A percentile compares a stretch with the other conserved stretches of the same genome.
Conservation (phyloP, 106 monocot species). For the Agapanthus africanus region DNA sequence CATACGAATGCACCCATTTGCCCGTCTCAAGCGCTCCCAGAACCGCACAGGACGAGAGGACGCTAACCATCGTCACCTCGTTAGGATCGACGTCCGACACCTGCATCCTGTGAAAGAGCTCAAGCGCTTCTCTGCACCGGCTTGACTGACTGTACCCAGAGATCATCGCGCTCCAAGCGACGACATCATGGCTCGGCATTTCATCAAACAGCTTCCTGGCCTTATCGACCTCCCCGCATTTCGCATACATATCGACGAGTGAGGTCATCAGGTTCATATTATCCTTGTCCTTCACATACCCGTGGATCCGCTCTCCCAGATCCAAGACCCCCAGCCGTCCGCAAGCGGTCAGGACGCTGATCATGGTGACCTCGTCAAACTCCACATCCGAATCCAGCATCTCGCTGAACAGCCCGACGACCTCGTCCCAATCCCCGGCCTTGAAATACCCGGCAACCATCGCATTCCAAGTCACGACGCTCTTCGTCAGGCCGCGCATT, state of each 20-base stretch:
- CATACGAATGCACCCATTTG: conserved; percentile 66
- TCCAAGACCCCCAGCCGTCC: conserved; percentile 42
- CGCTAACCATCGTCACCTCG: conserved; percentile 70
- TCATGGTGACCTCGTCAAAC: conserved; percentile 54
- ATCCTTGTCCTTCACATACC: conserved; percentile 9
- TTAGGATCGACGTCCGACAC: conserved; percentile 44
- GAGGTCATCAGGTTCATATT: conserved; percentile 42
- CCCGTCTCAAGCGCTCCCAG: conserved; percentile 63
- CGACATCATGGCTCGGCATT: conserved; percentile 52
- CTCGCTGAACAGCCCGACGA: conserved; percentile 29
- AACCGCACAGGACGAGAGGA: conserved; percentile 58
- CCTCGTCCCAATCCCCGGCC: conserved; percentile 32
- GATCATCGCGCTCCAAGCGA: conserved; percentile 80
- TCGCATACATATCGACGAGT: conserved; percentile 57
- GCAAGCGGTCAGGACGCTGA: conserved; percentile 58
- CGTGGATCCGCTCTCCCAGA: conserved; percentile 44
- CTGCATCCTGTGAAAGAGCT: conserved; percentile 56
- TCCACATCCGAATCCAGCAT: conserved; percentile 26
- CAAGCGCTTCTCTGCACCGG: conserved; percentile 44
- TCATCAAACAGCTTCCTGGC: conserved; percentile 50
- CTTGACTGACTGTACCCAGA: conserved; percentile 48
- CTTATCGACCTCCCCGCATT: conserved; percentile 42
- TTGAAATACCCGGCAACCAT: conserved; percentile 67
- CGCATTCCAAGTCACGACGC: conserved; percentile 47
- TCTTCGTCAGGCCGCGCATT: conserved; percentile 20